Base-by-base conservation (phyloP, 2,329 filamentous ascomycete species). In the Ceratocystis cubensis region DNA sequence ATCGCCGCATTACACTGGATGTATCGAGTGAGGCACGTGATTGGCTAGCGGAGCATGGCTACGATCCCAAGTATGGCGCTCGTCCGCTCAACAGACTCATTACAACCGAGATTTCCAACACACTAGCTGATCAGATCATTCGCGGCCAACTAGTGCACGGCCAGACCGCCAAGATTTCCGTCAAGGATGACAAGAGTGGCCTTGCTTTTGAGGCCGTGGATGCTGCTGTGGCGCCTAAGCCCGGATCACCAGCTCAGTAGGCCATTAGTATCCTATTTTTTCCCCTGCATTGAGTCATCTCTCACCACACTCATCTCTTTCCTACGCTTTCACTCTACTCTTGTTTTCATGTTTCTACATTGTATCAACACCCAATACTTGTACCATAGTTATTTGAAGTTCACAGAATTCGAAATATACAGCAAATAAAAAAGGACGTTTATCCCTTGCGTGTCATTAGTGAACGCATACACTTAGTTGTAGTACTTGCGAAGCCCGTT, bases 81-180 rank as follows among this genome's bases (percentile, higher is more conserved):
- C 82, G 94, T 5, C 94, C 94, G 33, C 80, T 97, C 41, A 96
- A 97, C 75, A 82, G 94, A 46, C 82, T 97, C 64, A 96, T 97
- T 70, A 85, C 88, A 25, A 96, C 88, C 72, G 86, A 96, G 76
- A 91, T 99, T 70, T 87, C 89, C 68, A 96, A 96, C 74, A 82
- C 85, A 2, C 81, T 97, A 48, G 94, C 94, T 0, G 92, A 96
- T 73, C 88, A 88, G 78, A 95, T 99, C 71, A 97, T 97, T 71
- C 82, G 88, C 65, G 94, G 94, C 22, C 79, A 91, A 75, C 77
- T 97, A 68, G 88, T 86, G 75, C 83, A 80, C 67, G 91, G 91
- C 0, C 86, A 96, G 72, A 82, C 78, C 2, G 93, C 88, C 3
- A 81, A 80, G 67, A 88, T 96, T 13, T 78, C 77, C 62, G 80